Base-by-base conservation (phyloP, 78 protist species). In the Dictyostelium citrinum region DNA sequence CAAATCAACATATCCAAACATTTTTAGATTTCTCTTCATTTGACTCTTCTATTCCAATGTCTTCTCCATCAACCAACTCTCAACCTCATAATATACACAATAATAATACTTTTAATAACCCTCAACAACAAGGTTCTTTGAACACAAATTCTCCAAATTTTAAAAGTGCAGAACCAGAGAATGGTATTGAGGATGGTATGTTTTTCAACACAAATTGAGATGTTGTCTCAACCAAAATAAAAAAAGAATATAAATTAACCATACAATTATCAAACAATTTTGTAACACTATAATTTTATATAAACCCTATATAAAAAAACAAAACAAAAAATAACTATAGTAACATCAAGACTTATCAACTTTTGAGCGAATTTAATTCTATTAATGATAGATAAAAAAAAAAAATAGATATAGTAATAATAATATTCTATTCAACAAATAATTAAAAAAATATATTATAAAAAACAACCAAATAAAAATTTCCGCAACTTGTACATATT, bases 101-200 rank as follows among this genome's bases (percentile, higher is more conserved):
- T 3, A 33, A 22, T 7, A 33, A 16, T 71, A n/a, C n/a, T n/a
- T 17, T 16, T 29, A 16, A 27, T 22, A 70, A 70, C n/a, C 8
- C 29, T 71, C 72, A 55, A 64, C 72, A 64, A 5, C 72, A 64
- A 64, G 29, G 39, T 27, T 9, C 72, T 27, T 27, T 27, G 22
- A 75, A 43, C n/a, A 75, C 81, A 35, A 75, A 75, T 7, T 75
- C 81, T 22, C 81, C 81, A 75, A 75, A 43, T 75, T 75, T 75
- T 43, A 35, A 35, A 43, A 41, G 58, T 75, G 81, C 35, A 20
- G 43, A 22, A 31, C 5, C 33, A 22, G 81, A 75, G n/a, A 27
- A n/a, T 41, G 55, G 11, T 41, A 33, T 31, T 1, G 81, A 75
- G 24, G 81, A 41, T 11, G 81, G 81, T 41, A 75, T 75, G 81